Conservation (phyloP, 2,329 filamentous ascomycete species). For the Curvularia eragrostidis region DNA sequence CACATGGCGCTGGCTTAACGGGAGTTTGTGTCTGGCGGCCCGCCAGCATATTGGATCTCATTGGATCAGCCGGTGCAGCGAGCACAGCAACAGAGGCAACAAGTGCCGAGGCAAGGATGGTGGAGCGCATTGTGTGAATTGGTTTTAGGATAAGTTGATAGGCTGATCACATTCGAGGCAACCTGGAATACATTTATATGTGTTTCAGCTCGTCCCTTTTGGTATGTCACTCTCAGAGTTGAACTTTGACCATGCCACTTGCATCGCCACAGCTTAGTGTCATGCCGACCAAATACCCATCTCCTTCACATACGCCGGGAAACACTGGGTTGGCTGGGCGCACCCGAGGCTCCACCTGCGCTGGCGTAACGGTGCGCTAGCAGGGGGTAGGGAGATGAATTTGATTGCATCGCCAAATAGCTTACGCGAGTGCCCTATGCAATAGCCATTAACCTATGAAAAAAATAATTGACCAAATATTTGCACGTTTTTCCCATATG, state of each 20-base stretch:
- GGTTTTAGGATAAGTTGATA: neutral
- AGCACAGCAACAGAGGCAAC: neutral
- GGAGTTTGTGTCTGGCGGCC: constrained; percentile 22
- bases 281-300: neutral
- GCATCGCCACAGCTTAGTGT: neutral
- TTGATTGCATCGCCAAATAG: neutral
- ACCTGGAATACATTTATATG: neutral
- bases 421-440: neutral
- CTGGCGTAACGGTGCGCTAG: neutral
- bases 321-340: neutral
- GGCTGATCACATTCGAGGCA: neutral
- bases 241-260: neutral
- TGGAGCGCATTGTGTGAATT: neutral
- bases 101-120: neutral
- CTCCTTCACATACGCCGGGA: neutral
- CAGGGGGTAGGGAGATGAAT: neutral
- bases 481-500: neutral
- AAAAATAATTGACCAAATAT: neutral
- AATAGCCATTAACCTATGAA: neutral
- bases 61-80: neutral
- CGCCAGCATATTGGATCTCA: neutral
- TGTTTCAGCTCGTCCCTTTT: neutral
- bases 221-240: neutral
- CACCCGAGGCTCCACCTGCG: neutral
- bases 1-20: constrained; percentile 36